Evolutionary conservation across 2,329 filamentous ascomycete species (phyloP), one percentile per base, ranked within the genome.

Genomic region (Ophiostoma piceae): DNA sequence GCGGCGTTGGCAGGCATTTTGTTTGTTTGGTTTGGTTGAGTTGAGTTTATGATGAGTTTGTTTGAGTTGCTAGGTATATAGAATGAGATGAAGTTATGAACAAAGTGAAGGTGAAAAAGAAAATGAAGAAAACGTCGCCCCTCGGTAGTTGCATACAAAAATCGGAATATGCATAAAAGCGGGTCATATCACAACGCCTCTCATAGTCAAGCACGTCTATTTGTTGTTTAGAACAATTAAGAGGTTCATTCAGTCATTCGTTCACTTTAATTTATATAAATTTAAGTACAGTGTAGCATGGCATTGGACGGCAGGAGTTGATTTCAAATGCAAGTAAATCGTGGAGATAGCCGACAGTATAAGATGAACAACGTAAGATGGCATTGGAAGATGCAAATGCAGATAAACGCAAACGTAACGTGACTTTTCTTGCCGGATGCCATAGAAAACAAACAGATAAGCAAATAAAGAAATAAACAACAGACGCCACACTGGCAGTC

Each of bases 1-100:
- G 67, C 67, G n/a, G 54, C 12, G 43, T 64, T 68, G 2, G 62
- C 39, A 37, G 37, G 9, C n/a, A 26, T 57, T 57, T 57, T 57
- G n/a, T 57, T 5, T 29, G 37, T 16, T 67, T 12, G 9, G 39
- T 35, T 35, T 35, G 35, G 35, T 35, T 35, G 26, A 29, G 26
- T 29, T 29, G 26, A 29, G 26, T 29, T 29, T 29, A 29, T 29
- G 26, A 29, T 29, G 26, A 29, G 26, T 29, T 29, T 29, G 26
- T 29, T 29, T 29, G 26, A 29, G 26, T 29, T 29, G 26, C 26
- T 29, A 29, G 26, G 26, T 29, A 29, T 29, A 29, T 29, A 29
- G 26, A 29, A 29, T 66, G 22, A 29, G 43, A 16, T 8, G 43
- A 47, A 47, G 43, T 12, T 43, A 11, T 14, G 37, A 67, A 29